Evolutionary conservation across 306 rosid genomes (phyloP).

Genomic region (Morella rubra): DNA sequence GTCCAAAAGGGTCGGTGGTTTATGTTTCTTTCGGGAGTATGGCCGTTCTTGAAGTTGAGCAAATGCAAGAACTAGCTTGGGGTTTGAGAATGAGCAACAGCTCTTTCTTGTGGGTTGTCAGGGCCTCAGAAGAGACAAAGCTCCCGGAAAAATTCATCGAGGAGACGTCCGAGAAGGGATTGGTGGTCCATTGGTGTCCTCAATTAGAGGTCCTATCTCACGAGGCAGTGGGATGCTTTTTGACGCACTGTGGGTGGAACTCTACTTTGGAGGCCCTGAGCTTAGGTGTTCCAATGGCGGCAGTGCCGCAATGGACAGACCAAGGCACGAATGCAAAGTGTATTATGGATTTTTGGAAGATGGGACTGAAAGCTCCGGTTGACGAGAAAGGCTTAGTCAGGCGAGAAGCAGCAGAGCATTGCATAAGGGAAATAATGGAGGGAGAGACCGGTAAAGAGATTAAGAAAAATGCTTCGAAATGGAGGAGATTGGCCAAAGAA

Average conservation of each 20-base stretch:
- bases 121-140: not conserved
- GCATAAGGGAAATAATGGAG: constrained; percentile 2
- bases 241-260: not conserved
- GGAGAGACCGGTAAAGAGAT: not conserved
- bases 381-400: not conserved
- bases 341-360: constrained; percentile 13
- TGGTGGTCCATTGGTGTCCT: constrained; percentile 3
- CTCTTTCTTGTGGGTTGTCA: not conserved
- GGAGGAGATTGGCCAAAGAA: constrained; percentile 4
- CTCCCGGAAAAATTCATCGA: not conserved
- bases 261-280: constrained; percentile 5
- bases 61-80: constrained; percentile 10
- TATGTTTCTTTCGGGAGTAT: constrained; percentile 1
- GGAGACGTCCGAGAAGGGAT: not conserved
- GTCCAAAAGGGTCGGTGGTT: not conserved
- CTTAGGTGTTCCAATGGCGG: not conserved
- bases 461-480: not conserved
- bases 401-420: not conserved
- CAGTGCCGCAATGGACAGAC: not conserved
- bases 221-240: constrained; percentile 1
- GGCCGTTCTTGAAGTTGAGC: not conserved
- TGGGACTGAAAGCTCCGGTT: not conserved
- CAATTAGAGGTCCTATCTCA: not conserved
- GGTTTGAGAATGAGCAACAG: not conserved
- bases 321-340: constrained; percentile 3